Conservation (phyloP, 2,329 filamentous ascomycete species). For the Fusarium algeriense region DNA sequence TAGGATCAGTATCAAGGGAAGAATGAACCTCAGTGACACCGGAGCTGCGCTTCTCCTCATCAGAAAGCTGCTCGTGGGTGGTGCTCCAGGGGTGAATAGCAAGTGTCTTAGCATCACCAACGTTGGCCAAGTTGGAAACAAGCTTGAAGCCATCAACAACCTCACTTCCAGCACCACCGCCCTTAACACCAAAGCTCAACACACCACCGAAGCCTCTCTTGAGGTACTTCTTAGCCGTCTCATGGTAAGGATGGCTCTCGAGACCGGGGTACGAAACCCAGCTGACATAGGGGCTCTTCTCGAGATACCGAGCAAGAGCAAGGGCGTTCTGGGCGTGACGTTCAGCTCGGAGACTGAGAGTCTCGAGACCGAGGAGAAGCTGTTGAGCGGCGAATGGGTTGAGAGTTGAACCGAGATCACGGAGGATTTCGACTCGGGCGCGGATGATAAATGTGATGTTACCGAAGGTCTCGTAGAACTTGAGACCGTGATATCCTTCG, state of each 20-base stretch:
- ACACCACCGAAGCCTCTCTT: constrained; percentile 89
- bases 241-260: constrained; percentile 83
- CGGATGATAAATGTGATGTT: constrained; percentile 84
- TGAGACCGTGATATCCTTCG: constrained; percentile 91
- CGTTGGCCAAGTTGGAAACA: constrained; percentile 95
- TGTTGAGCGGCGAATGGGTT: constrained; percentile 96
- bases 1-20: no score
- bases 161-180: constrained; percentile 83
- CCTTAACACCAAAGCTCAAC: constrained; percentile 92
- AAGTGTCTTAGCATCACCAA: constrained; percentile 94
- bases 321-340: constrained; percentile 88
- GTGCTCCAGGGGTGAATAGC: constrained; percentile 97
- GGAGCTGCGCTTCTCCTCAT: constrained; percentile 82
- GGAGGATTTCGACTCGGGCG: constrained; percentile 87
- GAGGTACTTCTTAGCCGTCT: constrained; percentile 87
- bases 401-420: constrained; percentile 84
- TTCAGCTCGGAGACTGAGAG: constrained; percentile 86
- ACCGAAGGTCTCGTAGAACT: constrained; percentile 95
- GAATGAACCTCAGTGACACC: constrained; percentile 79
- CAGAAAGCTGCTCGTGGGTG: constrained; percentile 90
- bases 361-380: constrained; percentile 89
- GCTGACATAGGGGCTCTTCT: constrained; percentile 83
- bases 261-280: constrained; percentile 97
- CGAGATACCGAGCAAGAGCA: constrained; percentile 83
- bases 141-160: constrained; percentile 96